Conservation (phyloP, 352 stramenopile genomes). For the Thalassiosira livingstoniorum region DNA sequence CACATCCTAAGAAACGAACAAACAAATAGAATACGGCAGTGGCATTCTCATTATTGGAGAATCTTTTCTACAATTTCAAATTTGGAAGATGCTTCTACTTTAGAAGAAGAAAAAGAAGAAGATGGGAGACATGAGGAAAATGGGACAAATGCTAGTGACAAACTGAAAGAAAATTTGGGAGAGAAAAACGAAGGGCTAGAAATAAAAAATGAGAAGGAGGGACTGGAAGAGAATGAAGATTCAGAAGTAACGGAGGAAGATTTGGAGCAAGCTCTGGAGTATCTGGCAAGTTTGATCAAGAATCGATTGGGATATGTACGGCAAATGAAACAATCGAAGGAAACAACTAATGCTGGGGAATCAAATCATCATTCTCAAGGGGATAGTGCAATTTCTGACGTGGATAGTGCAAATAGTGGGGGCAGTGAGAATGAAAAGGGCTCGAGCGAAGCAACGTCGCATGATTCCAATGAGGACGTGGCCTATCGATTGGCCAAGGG, state of each 20-base stretch:
- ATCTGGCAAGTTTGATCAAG: slow-evolving; percentile 29
- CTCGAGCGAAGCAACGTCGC: background rate
- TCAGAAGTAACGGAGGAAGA: slow-evolving; percentile 12
- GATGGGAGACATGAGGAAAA: too few relatives aligned
- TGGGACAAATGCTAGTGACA: too few relatives aligned
- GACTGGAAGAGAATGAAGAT: too few relatives aligned
- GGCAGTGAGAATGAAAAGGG: background rate
- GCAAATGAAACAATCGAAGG: background rate
- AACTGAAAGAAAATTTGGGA: too few relatives aligned
- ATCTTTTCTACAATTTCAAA: too few relatives aligned
- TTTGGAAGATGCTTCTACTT: too few relatives aligned
- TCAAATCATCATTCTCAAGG: background rate
- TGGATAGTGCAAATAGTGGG: background rate
- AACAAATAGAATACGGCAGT: too few relatives aligned
- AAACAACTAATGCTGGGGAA: background rate
- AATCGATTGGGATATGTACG: background rate
- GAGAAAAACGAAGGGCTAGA: too few relatives aligned
- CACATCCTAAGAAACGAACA: too few relatives aligned
- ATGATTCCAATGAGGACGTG: background rate
- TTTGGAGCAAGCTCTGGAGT: slow-evolving; percentile 31
- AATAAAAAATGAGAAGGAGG: too few relatives aligned
- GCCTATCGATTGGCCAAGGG: slow-evolving; percentile 34
- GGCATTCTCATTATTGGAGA: too few relatives aligned
- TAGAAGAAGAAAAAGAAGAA: too few relatives aligned
- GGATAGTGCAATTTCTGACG: background rate